Base-by-base conservation (phyloP, 805 yeast species). In the Wickerhamiella lipophila region DNA sequence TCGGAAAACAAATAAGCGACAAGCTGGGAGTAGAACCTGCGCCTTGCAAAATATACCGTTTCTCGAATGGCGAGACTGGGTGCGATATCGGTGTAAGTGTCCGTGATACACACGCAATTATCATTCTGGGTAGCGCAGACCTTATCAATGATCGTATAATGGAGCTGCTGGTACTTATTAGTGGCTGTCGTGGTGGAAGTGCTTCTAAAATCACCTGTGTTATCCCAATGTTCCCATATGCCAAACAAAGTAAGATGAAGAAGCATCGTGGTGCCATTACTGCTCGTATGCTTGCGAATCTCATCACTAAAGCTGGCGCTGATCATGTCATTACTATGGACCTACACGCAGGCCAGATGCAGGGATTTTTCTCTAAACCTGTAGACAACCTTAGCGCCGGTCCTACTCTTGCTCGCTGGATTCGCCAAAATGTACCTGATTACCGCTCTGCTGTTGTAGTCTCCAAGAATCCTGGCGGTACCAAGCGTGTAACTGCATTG, bases 301-400 rank as follows among this genome's bases (percentile, higher is more conserved):
- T 92, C 61, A 71, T 92, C 54, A 79, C 87, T 50, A 94, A 92
- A 94, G 97, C 98, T 3, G 99, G 99, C 57, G 98, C 97, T 22
- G 97, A 92, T 67, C 99, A 92, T 66, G 94, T 92, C 50, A 89
- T 92, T 35, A 85, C 96, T 2, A 88, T 92, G 96, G 99, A 92
- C 63, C 71, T 92, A 56, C 80, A 77, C 58, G 98, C 99, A 23
- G 80, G 95, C 30, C 99, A 92, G 68, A 92, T 92, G 98, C 98
- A 92, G 70, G 99, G 99, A 12, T 92, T 92, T 63, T 92, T 92
- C 71, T 76, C 94, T 29, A 88, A 87, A 59, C 98, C 99, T 0
- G 98, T 92, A 23, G 99, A 92, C 66, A 92, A 92, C 65, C 70
- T 92, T 52, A 87, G 86, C 60, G 96, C 96, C 23, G 96, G 95